Evolutionary conservation across 768 basidiomycete species (phyloP), one percentile per base, ranked within the genome.

Genomic region (Podaxis pistillaris): DNA sequence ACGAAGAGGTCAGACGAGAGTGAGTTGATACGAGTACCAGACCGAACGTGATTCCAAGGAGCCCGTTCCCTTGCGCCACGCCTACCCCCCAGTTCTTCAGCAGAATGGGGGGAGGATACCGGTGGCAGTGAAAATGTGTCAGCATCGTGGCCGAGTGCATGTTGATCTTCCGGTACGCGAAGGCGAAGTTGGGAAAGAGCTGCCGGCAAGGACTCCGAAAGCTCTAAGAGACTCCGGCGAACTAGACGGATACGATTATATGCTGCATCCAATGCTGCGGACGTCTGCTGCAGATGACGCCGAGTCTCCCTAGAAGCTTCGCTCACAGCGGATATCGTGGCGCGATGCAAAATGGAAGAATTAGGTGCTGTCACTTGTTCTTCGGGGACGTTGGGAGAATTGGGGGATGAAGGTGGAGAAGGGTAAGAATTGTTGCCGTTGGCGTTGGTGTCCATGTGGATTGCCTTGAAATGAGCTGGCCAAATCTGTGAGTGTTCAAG

Each of bases 211-310:
- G 71, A 69, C n/a, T 78, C 77, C 6, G 78, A 71, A 17, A 85
- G 71, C 63, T 77, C 76, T 56, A 80, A 72, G 38, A 87, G 76
- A 64, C 76, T 83, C 33, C 78, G 79, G 63, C 85, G 80, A 55
- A 86, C 79, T 70, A 82, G 80, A 54, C 79, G 78, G 68, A 87
- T 82, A 51, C 83, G 80, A 64, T 75, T 78, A 70, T 83, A 85
- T 22, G 83, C 85, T 38, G 79, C 78, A 58, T 85, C 82, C 41
- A 86, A 73, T 6, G 81, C 81, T n/a, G 75, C 73, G 44, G 84
- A 80, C n/a, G 84, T 83, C 60, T 80, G 76, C 37, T 81, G 80
- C 33, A 85, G 72, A 68, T 67, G 78, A 51, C 70, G 70, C 60
- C 76, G 77, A 53, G 76, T 73, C 38, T 72, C 46, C 61, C 60